Evolutionary conservation across 495 filamentous ascomycete species (phyloP).

Genomic region (Oleoguttula mirabilis): DNA sequence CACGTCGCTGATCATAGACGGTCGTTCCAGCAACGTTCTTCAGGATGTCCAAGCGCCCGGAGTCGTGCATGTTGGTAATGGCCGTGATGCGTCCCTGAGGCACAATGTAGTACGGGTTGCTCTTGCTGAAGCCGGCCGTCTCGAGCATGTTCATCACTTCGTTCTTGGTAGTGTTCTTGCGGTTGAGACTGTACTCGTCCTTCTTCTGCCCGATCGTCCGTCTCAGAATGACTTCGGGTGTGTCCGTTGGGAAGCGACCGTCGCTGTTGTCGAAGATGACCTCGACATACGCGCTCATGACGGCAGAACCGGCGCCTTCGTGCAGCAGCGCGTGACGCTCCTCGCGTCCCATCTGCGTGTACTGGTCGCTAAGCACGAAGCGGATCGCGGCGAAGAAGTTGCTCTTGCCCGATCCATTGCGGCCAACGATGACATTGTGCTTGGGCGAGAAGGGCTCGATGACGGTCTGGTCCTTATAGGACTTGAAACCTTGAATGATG

Average conservation of each 20-base stretch:
- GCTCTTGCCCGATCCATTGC: slow-evolving; percentile 97
- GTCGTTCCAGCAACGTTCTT: slow-evolving; percentile 97
- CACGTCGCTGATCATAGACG: slow-evolving; percentile 82
- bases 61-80: slow-evolving; percentile 96
- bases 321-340: slow-evolving; percentile 91
- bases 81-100: slow-evolving; percentile 92
- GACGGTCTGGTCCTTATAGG: slow-evolving; percentile 98
- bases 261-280: slow-evolving; percentile 98
- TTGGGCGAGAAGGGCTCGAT: slow-evolving; percentile 97
- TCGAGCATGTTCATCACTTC: slow-evolving; percentile 95
- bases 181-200: slow-evolving; percentile 93
- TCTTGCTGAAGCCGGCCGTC: slow-evolving; percentile 89
- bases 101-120: slow-evolving; percentile 98
- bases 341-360: slow-evolving; percentile 89
- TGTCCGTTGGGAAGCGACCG: slow-evolving; percentile 89
- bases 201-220: slow-evolving; percentile 96
- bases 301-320: slow-evolving; percentile 91
- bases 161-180: slow-evolving; percentile 86
- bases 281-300: slow-evolving; percentile 98
- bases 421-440: slow-evolving; percentile 97
- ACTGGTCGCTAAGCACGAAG: slow-evolving; percentile 94
- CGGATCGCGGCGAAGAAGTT: slow-evolving; percentile 99
- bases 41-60: slow-evolving; percentile 71
- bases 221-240: slow-evolving; percentile 75
- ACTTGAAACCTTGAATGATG: slow-evolving; percentile 99